These are phyloP conservation scores for Verbascum thapsus DNA, from an alignment of 257 asterid genomes.

Conservation along the genomic window DNA sequence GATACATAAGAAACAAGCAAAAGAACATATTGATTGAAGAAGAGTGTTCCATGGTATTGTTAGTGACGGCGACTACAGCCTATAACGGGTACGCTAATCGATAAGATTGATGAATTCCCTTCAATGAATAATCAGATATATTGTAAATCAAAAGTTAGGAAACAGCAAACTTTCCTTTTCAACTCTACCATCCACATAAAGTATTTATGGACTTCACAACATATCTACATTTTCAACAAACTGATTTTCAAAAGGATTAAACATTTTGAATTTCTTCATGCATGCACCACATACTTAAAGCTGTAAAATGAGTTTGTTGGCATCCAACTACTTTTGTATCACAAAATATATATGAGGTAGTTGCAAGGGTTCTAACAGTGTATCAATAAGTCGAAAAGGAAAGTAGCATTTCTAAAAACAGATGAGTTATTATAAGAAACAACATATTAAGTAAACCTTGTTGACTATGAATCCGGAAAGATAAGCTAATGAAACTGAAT, in stretches of 20 bases:
- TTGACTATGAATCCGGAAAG: background rate
- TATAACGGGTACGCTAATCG: background rate
- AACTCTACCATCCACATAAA: background rate
- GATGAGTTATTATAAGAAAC: background rate
- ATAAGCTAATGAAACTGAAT: background rate
- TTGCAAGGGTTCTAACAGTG: background rate
- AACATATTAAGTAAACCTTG: background rate
- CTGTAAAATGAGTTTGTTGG: constrained; percentile 14
- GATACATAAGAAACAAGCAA: constrained; percentile 5
- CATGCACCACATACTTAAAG: constrained; percentile 16
- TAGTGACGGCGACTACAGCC: background rate
- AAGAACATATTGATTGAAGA: background rate
- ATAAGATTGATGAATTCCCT: no score
- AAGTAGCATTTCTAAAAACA: background rate
- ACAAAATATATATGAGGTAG: background rate
- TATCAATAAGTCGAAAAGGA: background rate
- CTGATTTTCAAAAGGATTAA: no score
- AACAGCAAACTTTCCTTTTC: background rate
- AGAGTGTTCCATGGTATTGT: background rate
- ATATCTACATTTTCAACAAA: background rate
- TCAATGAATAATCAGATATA: background rate
- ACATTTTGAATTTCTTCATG: constrained; percentile 5
- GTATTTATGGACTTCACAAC: background rate
- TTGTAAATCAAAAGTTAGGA: background rate
- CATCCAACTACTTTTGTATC: background rate